These are phyloP conservation scores for sunflower (Helianthus annuus) DNA, from an alignment of 129 eudicot species.

Conservation along the genomic window DNA sequence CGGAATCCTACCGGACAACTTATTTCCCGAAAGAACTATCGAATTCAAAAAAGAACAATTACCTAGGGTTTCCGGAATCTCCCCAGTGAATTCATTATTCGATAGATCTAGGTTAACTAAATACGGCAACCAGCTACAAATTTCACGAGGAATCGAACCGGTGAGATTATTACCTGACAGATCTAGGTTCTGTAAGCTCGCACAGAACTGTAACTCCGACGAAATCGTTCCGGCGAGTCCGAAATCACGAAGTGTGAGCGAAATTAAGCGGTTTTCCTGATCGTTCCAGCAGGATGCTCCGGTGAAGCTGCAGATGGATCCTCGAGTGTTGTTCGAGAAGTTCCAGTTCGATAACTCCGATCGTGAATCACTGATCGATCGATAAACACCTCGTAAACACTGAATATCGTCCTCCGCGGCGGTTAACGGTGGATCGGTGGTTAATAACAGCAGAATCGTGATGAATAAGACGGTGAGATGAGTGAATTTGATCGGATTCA, in stretches of 20 bases:
- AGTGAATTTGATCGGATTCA: constrained; percentile 2
- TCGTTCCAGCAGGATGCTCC: constrained; percentile 85
- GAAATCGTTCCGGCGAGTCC: constrained; percentile 54
- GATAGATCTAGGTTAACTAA: constrained; percentile 66
- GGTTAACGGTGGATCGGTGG: not conserved
- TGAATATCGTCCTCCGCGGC: constrained; percentile 55
- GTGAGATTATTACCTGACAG: constrained; percentile 63
- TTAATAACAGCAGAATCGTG: constrained; percentile 12
- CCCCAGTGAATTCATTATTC: constrained; percentile 48
- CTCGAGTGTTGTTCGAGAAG: constrained; percentile 51
- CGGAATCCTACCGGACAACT: constrained; percentile 61
- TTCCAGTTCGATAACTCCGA: constrained; percentile 42
- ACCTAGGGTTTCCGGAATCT: constrained; percentile 56
- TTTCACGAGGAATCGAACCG: constrained; percentile 55
- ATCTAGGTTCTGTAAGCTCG: constrained; percentile 61
- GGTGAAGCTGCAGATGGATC: constrained; percentile 55
- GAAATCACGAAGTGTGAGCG: constrained; percentile 46
- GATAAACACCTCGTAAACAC: constrained; percentile 56
- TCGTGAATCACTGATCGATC: constrained; percentile 43
- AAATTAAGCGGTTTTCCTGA: constrained; percentile 58
- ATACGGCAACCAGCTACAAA: constrained; percentile 74
- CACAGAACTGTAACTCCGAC: constrained; percentile 46
- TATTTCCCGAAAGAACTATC: constrained; percentile 45
- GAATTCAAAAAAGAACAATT: constrained; percentile 58
- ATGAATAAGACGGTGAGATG: constrained; percentile 11